Conservation (phyloP, 805 yeast genomes). For the Debaryomyces castellii region DNA sequence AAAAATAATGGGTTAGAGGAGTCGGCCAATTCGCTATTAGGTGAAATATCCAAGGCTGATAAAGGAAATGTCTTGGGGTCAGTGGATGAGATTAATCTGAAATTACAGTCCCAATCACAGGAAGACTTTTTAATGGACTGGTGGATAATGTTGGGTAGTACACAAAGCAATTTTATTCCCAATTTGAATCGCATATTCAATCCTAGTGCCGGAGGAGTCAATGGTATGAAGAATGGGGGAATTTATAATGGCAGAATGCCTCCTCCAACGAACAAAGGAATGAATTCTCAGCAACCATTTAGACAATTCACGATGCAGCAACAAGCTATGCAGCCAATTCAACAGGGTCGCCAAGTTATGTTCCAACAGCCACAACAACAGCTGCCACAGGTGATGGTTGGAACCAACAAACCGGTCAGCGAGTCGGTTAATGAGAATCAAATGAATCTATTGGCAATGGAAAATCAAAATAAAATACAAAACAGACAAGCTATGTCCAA, state of each 20-base stretch:
- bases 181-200: constrained; percentile 22
- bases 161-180: constrained; percentile 45
- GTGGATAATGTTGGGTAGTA: constrained; percentile 54
- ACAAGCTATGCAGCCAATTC: constrained; percentile 2
- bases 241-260: constrained; percentile 5
- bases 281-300: constrained; percentile 1
- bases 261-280: constrained; percentile 1
- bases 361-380: constrained; percentile 1
- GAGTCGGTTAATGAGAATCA: constrained; percentile 23
- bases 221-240: background rate
- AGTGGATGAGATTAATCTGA: background rate
- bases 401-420: constrained; percentile 4
- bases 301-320: constrained; percentile 4
- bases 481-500: constrained; percentile 14
- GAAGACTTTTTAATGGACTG: constrained; percentile 54
- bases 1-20: constrained; percentile 47
- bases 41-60: constrained; percentile 20
- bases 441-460: constrained; percentile 16
- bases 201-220: background rate
- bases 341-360: constrained; percentile 3
- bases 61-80: background rate
- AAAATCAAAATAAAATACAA: constrained; percentile 17
- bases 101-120: constrained; percentile 24
- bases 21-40: constrained; percentile 48
- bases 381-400: constrained; percentile 3